A percentile compares a stretch with the other conserved stretches of the same genome.
phyloP scores from a whole-genome alignment of 2,329 filamentous ascomycete species.

The Dactylonectria estremocensis region DNA sequence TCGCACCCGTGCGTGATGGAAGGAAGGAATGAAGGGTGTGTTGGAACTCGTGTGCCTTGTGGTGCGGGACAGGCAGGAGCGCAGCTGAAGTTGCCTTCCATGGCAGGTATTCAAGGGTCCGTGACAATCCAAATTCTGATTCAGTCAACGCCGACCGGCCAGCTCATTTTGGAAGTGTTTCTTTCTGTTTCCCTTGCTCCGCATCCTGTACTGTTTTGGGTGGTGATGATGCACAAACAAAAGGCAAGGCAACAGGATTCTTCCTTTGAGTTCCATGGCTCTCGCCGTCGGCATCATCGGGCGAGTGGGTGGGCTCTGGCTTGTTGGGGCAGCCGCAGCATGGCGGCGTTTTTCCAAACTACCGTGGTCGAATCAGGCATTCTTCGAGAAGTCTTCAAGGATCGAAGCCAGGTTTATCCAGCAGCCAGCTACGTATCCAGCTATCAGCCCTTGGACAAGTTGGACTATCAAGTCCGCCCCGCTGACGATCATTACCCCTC shows the following conservation, averaged over 20 bases:
- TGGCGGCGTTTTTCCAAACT: neutral
- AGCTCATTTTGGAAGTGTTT: slow-evolving; percentile 1
- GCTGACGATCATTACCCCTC: slow-evolving; percentile 4
- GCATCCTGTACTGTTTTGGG: neutral
- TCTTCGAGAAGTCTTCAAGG: slow-evolving; percentile 31
- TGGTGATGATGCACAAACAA: neutral
- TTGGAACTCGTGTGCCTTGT: no score
- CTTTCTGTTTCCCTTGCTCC: neutral
- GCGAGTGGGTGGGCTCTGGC: neutral
- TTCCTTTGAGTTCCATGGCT: neutral
- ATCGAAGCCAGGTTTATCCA: slow-evolving; percentile 4
- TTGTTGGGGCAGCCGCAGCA: neutral
- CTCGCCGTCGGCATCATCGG: neutral
- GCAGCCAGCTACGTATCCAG: no score
- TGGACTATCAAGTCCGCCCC: slow-evolving; percentile 5
- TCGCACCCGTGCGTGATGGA: neutral
- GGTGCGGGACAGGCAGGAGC: neutral
- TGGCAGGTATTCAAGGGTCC: no score
- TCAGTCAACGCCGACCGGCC: slow-evolving; percentile 1
- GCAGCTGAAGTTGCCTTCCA: slow-evolving; percentile 21
- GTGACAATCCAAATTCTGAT: neutral
- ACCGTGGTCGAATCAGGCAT: slow-evolving; percentile 28
- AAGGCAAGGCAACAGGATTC: neutral
- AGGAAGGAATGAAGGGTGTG: neutral
- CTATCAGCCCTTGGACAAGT: neutral